Evolutionary conservation across 208 protist species (phyloP), one percentile per base, ranked within the genome.

Genomic region (Trypanosoma congolense): DNA sequence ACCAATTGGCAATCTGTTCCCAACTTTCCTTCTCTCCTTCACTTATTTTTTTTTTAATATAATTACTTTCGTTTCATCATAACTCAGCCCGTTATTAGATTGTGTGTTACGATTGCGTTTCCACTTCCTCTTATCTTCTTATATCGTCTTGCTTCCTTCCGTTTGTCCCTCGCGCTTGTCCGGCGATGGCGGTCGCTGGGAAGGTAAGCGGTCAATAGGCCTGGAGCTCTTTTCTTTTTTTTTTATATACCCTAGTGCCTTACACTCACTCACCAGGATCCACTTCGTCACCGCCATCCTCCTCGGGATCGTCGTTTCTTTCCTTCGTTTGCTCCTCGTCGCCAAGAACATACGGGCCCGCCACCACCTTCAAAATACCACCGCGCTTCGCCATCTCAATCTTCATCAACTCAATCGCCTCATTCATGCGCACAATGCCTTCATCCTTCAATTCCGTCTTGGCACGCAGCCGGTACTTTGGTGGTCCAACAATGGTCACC

Each of bases 401-500:
- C 26, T 81, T 80, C 63, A 99, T 84, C 6, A 76, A 62, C 6
- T 97, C 93, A 44, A 98, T 95, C 21, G 87, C 89, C 22, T 87
- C 66, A 22, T 75, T 82, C 53, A 99, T 73, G 12, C 83, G 68
- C 16, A 77, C 58, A 44, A 98, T 76, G 35, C 96, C 97, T 47
- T 91, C 75, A 22, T 98, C 90, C 60, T 92, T 92, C 60, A 98
- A 80, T n/a, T 97, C 76, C 2, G 93, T 95, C 25, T 78, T 86
- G 5, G 85, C 90, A 30, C 91, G 82, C 40, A 99, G 73, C 26
- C 94, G 84, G 67, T 98, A 99, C 35, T 93, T 78, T n/a, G 97
- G 97, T 14, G 97, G 93, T 3, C 96, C 95, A 56, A 98, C 86
- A 35, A 99, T 90, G 35, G 86, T 97, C 38, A 98, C 94, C 26